Conservation (phyloP, 2,329 filamentous ascomycete species). For the Beauveria caledonica region DNA sequence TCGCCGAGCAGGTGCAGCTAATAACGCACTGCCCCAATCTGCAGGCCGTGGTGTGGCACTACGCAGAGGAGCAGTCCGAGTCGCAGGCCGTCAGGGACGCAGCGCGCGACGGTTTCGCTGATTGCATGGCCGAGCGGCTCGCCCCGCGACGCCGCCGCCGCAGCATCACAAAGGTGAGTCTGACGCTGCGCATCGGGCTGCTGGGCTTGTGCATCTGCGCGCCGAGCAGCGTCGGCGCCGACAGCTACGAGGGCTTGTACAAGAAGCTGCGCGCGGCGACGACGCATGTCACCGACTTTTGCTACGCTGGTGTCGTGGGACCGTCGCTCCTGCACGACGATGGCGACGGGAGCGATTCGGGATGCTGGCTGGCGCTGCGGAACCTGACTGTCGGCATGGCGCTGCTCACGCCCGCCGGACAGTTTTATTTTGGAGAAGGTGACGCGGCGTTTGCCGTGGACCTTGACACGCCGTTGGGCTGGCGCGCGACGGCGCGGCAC, state of each 20-base stretch:
- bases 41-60: not conserved
- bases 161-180: not conserved
- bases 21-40: not conserved
- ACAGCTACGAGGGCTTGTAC: not conserved
- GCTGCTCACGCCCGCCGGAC: not conserved
- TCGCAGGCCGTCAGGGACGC: not conserved
- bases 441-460: not conserved
- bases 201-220: not conserved
- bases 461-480: not conserved
- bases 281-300: not conserved
- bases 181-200: not conserved
- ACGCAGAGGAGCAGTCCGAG: not conserved
- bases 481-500: not conserved
- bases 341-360: not conserved
- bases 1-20: not conserved
- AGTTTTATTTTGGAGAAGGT: not conserved
- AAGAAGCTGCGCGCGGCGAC: not conserved
- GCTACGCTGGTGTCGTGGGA: not conserved
- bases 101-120: not conserved
- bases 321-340: not conserved
- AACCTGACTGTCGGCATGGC: not conserved
- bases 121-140: not conserved
- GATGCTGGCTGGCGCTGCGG: not conserved
- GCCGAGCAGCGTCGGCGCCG: not conserved
- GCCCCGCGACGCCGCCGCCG: not conserved